These are phyloP conservation scores for Diphasiastrum complanatum DNA, from an alignment of 83 land plant species.

Conservation along the genomic window DNA sequence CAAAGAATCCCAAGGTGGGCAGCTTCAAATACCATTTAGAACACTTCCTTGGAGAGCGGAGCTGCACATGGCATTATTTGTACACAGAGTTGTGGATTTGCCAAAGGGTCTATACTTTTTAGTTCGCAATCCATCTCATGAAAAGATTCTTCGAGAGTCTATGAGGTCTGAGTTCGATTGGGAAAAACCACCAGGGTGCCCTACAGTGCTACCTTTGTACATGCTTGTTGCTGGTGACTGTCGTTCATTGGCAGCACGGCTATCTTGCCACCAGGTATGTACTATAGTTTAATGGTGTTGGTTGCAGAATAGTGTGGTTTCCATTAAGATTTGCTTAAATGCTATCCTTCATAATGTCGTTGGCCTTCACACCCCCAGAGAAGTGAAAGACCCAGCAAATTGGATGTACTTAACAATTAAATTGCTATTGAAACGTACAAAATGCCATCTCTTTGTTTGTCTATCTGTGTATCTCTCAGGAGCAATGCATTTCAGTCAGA, in stretches of 20 bases:
- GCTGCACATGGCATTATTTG: constrained; percentile 75
- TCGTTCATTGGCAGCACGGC: constrained; percentile 21
- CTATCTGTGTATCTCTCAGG: no score
- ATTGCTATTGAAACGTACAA: no score
- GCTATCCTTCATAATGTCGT: no score
- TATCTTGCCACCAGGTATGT: constrained; percentile 37
- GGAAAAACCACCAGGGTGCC: constrained; percentile 35
- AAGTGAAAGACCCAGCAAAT: no score
- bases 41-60: constrained; percentile 71
- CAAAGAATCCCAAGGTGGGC: constrained; percentile 41
- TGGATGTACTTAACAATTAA: no score
- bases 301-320: background rate
- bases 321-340: no score
- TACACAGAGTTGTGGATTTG: constrained; percentile 71
- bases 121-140: constrained; percentile 72
- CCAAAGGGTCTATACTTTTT: constrained; percentile 71
- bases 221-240: constrained; percentile 23
- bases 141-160: constrained; percentile 39
- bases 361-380: no score
- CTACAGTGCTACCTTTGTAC: constrained; percentile 27
- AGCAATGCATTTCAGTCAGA: no score
- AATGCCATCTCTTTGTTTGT: no score
- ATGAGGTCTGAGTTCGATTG: constrained; percentile 33
- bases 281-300: background rate
- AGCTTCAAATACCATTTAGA: constrained; percentile 61